Percentiles rank a stretch among this genome's conserved stretches.
Conservation (phyloP, 2,329 filamentous ascomycete genomes). For the Talaromyces sp. region DNA sequence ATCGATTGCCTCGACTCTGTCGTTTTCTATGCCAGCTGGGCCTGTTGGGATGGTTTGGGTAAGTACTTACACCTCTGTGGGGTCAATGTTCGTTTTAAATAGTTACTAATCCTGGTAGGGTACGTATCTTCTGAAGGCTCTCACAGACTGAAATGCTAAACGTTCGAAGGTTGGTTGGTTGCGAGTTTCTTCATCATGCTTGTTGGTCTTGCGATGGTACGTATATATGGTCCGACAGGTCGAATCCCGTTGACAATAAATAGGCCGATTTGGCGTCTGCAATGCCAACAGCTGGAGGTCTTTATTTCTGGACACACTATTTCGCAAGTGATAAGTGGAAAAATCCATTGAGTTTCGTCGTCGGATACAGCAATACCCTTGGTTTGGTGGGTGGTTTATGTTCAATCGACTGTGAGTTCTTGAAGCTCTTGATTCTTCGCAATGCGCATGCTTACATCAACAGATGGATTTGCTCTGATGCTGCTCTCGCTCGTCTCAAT, state of each 20-base stretch:
- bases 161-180: constrained; percentile 53
- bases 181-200: constrained; percentile 57
- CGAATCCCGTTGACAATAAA: neutral
- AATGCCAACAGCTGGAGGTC: constrained; percentile 58
- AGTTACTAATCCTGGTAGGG: constrained; percentile 8
- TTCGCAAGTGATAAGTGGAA: constrained; percentile 54
- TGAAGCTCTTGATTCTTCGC: neutral
- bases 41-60: constrained; percentile 62
- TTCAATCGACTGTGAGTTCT: constrained; percentile 54
- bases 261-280: constrained; percentile 51
- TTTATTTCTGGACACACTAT: constrained; percentile 61
- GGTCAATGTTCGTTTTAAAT: neutral
- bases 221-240: constrained; percentile 23
- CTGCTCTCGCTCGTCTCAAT: constrained; percentile 58
- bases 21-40: constrained; percentile 58
- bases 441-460: constrained; percentile 15
- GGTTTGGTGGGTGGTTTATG: constrained; percentile 60
- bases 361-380: constrained; percentile 60
- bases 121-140: constrained; percentile 5
- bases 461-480: constrained; percentile 53
- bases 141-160: neutral
- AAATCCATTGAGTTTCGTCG: constrained; percentile 58
- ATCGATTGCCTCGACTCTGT: constrained; percentile 58
- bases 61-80: constrained; percentile 14
- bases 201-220: constrained; percentile 58